Evolutionary conservation across 1,284 basidiomycete genomes (phyloP), one percentile per base, ranked within the genome.

Genomic region (Ceratobasidium sp.): DNA sequence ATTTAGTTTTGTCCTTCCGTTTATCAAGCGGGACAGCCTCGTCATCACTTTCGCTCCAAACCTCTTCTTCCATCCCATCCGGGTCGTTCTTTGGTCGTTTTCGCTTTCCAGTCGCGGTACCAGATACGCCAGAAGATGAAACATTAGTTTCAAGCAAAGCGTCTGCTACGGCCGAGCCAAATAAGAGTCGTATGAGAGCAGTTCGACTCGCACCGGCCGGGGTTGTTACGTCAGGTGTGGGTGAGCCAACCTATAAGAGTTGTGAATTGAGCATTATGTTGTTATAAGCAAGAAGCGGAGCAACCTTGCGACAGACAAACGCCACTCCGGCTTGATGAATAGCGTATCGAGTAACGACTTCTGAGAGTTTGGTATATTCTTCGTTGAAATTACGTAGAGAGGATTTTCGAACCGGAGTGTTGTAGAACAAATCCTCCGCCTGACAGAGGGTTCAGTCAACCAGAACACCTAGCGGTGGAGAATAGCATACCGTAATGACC

Each of bases 351-450:
- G 93, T 93, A n/a, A 98, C 85, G 4, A 99, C 93, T 76, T 98
- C 95, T 1, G 98, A 85, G 43, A 98, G 94, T 28, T 93, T 88
- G 8, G 90, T 86, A 80, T 98, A 99, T 79, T 99, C 97, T 75
- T 99, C 97, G 0, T 94, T 92, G 1, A 91, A 82, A 65, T 89
- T 92, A 64, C 92, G 89, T 72, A 99, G 85, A 0, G 96, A 93
- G 9, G 94, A 89, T 39, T 95, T 86, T 46, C 97, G 92, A 18
- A 92, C 90, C 0, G 96, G 94, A 0, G 91, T 94, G 76, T 98
- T 98, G 82, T 94, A 97, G 80, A 99, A 99, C 39, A 99, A 83
- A 78, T 98, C 93, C 79, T 98, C 94, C 5, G 95, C 95, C 92
- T 96, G 75, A 8, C 45, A 58, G 53, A 14, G 21, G 21, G 9